Evolutionary conservation across 768 basidiomycete species (phyloP).

Genomic region (Cystofilobasidium bisporidii): DNA sequence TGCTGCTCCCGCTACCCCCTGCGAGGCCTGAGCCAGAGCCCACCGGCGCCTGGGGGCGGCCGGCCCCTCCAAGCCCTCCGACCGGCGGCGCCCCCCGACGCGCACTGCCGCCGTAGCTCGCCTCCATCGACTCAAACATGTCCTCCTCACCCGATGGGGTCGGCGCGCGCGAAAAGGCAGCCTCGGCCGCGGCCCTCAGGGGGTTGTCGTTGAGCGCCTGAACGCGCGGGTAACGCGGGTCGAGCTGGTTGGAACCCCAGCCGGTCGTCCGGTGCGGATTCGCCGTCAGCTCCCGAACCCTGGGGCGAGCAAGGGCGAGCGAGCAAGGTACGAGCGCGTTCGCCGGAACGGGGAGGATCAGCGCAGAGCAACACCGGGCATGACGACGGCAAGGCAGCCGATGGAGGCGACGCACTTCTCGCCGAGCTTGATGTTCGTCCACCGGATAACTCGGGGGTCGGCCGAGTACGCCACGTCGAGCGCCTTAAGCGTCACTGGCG

Average conservation of each 20-base stretch:
- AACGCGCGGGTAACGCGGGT: neutral
- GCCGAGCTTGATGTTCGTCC: slow-evolving; percentile 27
- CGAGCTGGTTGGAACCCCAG: slow-evolving; percentile 1
- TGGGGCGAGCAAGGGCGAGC: neutral
- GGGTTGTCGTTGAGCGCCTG: neutral
- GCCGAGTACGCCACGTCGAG: slow-evolving; percentile 11
- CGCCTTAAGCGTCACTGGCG: slow-evolving; percentile 18
- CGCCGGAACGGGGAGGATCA: no score
- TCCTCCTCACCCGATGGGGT: neutral
- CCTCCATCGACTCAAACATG: no score
- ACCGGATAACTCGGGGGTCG: slow-evolving; percentile 23
- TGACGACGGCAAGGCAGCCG: neutral
- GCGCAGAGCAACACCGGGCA: no score
- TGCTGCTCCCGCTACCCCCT: no score
- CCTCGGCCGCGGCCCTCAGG: neutral
- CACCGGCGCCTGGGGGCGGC: neutral
- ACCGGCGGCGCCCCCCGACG: neutral
- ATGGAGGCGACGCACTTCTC: slow-evolving; percentile 3
- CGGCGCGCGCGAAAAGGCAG: neutral
- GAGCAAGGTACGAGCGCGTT: neutral
- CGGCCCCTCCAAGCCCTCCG: neutral
- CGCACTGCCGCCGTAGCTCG: neutral
- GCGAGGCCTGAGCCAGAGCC: no score
- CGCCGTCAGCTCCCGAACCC: neutral
- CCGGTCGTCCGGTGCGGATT: neutral